Evolutionary conservation across 2,329 filamentous ascomycete species (phyloP), one percentile per base, ranked within the genome.

Genomic region (Diplodia corticola): DNA sequence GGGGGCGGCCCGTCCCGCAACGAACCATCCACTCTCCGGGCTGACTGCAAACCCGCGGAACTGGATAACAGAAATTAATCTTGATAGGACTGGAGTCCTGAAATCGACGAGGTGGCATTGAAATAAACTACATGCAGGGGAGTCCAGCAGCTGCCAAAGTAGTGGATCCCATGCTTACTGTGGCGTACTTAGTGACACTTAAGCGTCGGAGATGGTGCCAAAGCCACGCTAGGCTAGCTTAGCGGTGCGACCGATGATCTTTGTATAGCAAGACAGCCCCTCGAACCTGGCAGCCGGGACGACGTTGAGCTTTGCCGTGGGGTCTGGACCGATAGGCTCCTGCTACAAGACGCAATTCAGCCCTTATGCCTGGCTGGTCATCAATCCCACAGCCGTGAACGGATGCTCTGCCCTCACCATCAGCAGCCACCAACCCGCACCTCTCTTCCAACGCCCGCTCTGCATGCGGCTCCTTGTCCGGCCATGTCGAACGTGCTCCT

Each of bases 121-220:
- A 61, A 22, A 35, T 61, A 61, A 49, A 46, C 26, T 61, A 33
- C 35, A 33, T 49, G 55, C 24, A 24, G 40, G n/a, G n/a, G n/a
- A n/a, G 40, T 33, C 9, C 20, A 44, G 26, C 44, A 61, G 33
- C 26, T 61, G 35, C 37, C 22, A 35, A n/a, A 30, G 5, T 10
- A 5, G 15, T 57, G 12, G 7, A 28, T 37, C 30, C 12, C 1
- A 48, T 49, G 57, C 57, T 61, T 61, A 61, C 4, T 60, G 40
- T 60, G 40, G 55, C 55, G 24, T n/a, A 10, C 12, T 10, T 7
- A 15, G 12, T 49, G 28, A n/a, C 44, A 35, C 9, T 22, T 12
- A 30, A 28, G 3, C 33, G 20, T 55, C n/a, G 33, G n/a, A 17
- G n/a, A 26, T 30, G 4, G 26, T 50, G 22, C 20, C 30, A n/a